Percentiles rank a stretch among this genome's conserved stretches.
Conservation (phyloP, 192 early-diverging fungal species). For the Geranomyces michiganensis region DNA sequence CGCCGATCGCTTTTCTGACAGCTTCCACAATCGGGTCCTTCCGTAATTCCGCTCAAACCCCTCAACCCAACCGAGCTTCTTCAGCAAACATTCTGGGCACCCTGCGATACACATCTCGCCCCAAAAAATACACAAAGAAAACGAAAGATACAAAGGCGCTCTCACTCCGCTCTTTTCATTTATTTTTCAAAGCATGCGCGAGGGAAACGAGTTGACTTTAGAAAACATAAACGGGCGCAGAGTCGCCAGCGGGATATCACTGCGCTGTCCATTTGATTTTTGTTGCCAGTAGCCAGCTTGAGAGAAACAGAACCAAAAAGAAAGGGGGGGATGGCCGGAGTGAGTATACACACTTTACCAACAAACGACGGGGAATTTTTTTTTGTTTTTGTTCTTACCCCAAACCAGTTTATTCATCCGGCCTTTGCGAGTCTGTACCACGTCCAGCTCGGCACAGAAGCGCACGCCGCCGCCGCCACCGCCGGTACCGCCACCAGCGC, state of each 20-base stretch:
- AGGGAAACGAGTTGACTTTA: constrained; percentile 30
- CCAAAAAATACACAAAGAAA: too few relatives aligned
- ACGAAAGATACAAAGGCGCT: too few relatives aligned
- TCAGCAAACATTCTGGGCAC: too few relatives aligned
- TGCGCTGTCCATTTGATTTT: neutral
- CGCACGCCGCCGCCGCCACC: constrained; percentile 7
- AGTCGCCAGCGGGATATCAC: constrained; percentile 23
- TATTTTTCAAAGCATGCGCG: too few relatives aligned
- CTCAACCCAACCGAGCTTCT: too few relatives aligned
- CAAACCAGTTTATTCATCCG: constrained; percentile 39
- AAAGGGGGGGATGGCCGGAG: neutral
- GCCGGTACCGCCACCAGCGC: too few relatives aligned
- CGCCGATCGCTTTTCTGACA: too few relatives aligned
- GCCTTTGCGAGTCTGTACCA: constrained; percentile 18
- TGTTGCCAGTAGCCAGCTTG: constrained; percentile 31
- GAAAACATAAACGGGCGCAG: constrained; percentile 31
- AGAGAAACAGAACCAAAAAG: constrained; percentile 10
- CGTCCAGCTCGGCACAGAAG: constrained; percentile 22
- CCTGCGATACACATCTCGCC: too few relatives aligned
- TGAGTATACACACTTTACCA: too few relatives aligned
- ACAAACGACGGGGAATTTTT: neutral
- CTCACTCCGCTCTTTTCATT: too few relatives aligned
- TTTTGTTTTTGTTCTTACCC: constrained; percentile 11
- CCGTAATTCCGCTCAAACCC: too few relatives aligned
- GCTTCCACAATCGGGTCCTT: too few relatives aligned